Conservation (phyloP, 441 rosid species). For the Gossypium davidsonii region DNA sequence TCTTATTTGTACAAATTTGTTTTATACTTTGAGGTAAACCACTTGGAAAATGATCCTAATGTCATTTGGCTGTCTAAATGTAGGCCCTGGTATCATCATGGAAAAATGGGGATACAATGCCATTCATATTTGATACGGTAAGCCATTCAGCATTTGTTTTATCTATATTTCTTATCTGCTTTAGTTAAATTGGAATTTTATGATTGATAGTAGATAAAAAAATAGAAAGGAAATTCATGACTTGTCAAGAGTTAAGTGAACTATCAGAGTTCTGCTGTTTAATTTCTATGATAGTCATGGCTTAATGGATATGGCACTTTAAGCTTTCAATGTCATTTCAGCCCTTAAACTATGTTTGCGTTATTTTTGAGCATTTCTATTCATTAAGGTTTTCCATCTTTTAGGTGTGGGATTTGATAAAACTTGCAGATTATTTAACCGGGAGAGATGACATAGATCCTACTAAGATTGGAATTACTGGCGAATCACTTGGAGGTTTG, state of each 20-base stretch:
- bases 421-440: slow-evolving; percentile 73
- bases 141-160: slow-evolving; percentile 4
- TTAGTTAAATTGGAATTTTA: neutral
- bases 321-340: neutral
- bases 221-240: neutral
- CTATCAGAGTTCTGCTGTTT: neutral
- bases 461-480: slow-evolving; percentile 79
- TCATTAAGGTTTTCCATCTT: slow-evolving; percentile 5
- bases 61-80: slow-evolving; percentile 18
- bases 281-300: slow-evolving; percentile 3
- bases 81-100: slow-evolving; percentile 86
- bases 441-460: slow-evolving; percentile 78
- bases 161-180: neutral
- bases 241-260: neutral
- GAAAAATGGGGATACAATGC: slow-evolving; percentile 84
- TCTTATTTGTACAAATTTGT: neutral
- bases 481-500: slow-evolving; percentile 91
- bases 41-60: slow-evolving; percentile 2
- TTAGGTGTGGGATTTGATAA: slow-evolving; percentile 89
- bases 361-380: neutral
- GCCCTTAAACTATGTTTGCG: neutral
- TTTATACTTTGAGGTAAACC: neutral
- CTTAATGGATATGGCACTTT: neutral
- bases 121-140: slow-evolving; percentile 90
- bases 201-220: neutral